A percentile compares a stretch with the other conserved stretches of the same genome.
These are phyloP conservation scores for Puccinia sorghi DNA, from an alignment of 1,284 basidiomycete species.

Conservation along the genomic window DNA sequence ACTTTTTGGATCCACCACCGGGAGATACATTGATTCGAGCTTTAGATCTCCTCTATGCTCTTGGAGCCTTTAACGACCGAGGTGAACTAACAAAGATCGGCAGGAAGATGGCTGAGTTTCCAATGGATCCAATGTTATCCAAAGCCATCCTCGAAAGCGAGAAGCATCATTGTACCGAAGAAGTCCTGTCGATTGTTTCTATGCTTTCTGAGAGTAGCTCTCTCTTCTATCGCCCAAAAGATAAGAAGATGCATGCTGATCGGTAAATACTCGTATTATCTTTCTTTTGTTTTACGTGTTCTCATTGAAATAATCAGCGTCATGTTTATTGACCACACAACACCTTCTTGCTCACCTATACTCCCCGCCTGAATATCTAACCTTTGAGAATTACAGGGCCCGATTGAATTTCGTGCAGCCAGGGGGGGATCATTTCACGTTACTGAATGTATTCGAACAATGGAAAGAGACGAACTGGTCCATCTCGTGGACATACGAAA, in stretches of 20 bases:
- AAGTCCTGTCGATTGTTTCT: constrained; percentile 92
- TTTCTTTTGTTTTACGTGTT: neutral
- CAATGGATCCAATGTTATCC: constrained; percentile 95
- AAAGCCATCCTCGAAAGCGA: constrained; percentile 96
- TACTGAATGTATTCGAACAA: constrained; percentile 96
- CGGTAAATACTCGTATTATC: constrained; percentile 33
- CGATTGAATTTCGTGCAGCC: constrained; percentile 91
- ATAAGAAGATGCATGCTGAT: constrained; percentile 63
- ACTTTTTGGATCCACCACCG: constrained; percentile 70
- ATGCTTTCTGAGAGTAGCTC: constrained; percentile 96
- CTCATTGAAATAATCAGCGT: neutral
- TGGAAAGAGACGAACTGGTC: constrained; percentile 97
- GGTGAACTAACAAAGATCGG: constrained; percentile 96
- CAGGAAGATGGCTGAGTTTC: constrained; percentile 96
- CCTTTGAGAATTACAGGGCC: constrained; percentile 69
- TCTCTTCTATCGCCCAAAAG: constrained; percentile 94
- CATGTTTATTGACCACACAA: neutral
- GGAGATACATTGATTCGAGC: constrained; percentile 97
- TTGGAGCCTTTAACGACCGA: constrained; percentile 92
- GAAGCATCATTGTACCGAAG: constrained; percentile 90
- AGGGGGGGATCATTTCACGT: constrained; percentile 97
- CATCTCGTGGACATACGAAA: constrained; percentile 72
- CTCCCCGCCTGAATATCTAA: neutral
- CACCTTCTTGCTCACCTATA: neutral
- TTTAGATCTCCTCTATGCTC: constrained; percentile 81